These are phyloP conservation scores for Cryptococcus sp. DNA, from an alignment of 1,284 basidiomycete species.

Conservation along the genomic window DNA sequence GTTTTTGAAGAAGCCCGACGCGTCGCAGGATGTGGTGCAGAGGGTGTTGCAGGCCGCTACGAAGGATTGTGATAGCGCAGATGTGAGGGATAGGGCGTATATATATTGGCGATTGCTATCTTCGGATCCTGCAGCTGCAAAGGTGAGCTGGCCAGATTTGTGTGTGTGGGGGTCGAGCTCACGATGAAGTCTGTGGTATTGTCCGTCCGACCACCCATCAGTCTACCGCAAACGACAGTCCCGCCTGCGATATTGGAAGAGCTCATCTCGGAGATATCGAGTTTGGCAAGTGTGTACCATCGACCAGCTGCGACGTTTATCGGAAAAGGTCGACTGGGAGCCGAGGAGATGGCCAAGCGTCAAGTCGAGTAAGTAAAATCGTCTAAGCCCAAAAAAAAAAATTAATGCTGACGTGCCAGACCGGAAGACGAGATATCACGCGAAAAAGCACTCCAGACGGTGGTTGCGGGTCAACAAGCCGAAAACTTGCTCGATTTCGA, in stretches of 20 bases:
- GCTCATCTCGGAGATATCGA: conserved; percentile 78
- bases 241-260: conserved; percentile 88
- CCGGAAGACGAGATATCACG: conserved; percentile 58
- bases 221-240: conserved; percentile 83
- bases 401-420: conserved; percentile 32
- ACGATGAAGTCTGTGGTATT: conserved; percentile 75
- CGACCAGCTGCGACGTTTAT: conserved; percentile 90
- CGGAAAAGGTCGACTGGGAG: conserved; percentile 75
- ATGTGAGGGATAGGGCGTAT: conserved; percentile 88
- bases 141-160: conserved; percentile 53
- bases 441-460: conserved; percentile 81
- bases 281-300: conserved; percentile 87
- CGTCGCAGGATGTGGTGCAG: conserved; percentile 84
- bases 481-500: conserved; percentile 95
- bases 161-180: background rate
- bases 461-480: conserved; percentile 80
- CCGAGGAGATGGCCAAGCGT: conserved; percentile 70
- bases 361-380: conserved; percentile 62
- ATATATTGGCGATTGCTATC: conserved; percentile 94
- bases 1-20: conserved; percentile 90
- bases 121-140: conserved; percentile 87
- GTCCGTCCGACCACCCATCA: conserved; percentile 85
- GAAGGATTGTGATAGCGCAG: conserved; percentile 95
- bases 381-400: conserved; percentile 11
- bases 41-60: conserved; percentile 96